A percentile compares a stretch with the other conserved stretches of the same genome.
Conservation (phyloP, 805 yeast species). For the Spathaspora arborariae region DNA sequence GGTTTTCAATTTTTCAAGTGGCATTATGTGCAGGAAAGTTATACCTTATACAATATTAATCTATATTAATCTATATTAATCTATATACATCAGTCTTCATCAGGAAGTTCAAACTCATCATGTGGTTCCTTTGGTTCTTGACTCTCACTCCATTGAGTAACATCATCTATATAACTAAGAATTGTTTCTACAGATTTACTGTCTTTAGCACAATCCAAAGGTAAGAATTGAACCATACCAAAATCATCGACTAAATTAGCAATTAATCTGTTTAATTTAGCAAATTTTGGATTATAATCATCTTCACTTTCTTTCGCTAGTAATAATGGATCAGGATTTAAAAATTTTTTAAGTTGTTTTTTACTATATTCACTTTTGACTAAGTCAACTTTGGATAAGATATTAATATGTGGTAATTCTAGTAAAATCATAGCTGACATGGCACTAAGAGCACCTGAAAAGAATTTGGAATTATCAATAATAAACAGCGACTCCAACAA, state of each 20-base stretch:
- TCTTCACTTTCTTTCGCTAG: constrained; percentile 46
- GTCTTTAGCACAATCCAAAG: constrained; percentile 67
- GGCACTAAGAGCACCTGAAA: constrained; percentile 92
- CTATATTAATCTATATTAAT: neutral
- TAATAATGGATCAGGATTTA: constrained; percentile 88
- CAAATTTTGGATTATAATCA: constrained; percentile 56
- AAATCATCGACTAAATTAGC: constrained; percentile 93
- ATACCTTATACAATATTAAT: neutral
- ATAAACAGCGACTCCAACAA: constrained; percentile 92
- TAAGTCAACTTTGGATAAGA: constrained; percentile 82
- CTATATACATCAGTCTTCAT: constrained; percentile 29
- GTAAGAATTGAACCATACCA: constrained; percentile 97
- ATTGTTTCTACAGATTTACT: constrained; percentile 78
- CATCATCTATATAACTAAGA: constrained; percentile 88
- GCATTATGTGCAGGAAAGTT: neutral
- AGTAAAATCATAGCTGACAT: constrained; percentile 97
- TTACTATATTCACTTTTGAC: constrained; percentile 74
- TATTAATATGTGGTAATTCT: constrained; percentile 92
- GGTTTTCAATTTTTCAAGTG: neutral
- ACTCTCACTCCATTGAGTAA: constrained; percentile 94
- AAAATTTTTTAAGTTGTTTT: constrained; percentile 73
- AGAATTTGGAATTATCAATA: constrained; percentile 85
- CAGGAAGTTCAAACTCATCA: constrained; percentile 68
- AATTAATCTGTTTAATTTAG: constrained; percentile 71
- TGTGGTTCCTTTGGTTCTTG: constrained; percentile 97